Conservation (phyloP, 2,329 filamentous ascomycete species). For the Ceratocystis cacaofunesta region DNA sequence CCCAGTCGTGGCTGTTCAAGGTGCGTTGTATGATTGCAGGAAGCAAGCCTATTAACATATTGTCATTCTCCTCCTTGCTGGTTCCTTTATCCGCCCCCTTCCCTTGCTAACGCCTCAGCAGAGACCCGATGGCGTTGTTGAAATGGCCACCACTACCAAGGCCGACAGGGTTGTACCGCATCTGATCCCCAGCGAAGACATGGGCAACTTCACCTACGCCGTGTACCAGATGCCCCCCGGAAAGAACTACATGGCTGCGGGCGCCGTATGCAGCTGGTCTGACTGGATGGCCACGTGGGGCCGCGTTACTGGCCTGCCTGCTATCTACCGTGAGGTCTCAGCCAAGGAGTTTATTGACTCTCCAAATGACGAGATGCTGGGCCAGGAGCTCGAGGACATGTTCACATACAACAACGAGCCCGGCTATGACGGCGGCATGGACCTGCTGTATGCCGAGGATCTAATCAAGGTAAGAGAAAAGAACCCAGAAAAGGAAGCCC, state of each 20-base stretch:
- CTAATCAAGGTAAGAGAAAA: slow-evolving; percentile 27
- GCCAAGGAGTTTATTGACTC: slow-evolving; percentile 28
- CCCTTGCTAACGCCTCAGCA: neutral
- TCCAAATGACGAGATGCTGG: slow-evolving; percentile 20
- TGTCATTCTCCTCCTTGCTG: neutral
- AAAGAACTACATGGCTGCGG: slow-evolving; percentile 34
- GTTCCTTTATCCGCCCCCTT: neutral
- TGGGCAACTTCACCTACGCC: slow-evolving; percentile 34
- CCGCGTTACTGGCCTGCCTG: slow-evolving; percentile 24
- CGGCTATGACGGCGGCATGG: slow-evolving; percentile 34
- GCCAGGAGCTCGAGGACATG: slow-evolving; percentile 33
- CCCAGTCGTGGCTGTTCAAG: slow-evolving; percentile 32
- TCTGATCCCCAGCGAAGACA: slow-evolving; percentile 32
- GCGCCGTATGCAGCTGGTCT: slow-evolving; percentile 31
- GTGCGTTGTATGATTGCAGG: slow-evolving; percentile 22
- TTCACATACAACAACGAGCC: slow-evolving; percentile 33
- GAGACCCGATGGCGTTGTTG: slow-evolving; percentile 27
- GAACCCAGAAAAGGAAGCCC: neutral
- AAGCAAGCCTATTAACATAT: neutral
- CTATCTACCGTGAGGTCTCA: slow-evolving; percentile 28
- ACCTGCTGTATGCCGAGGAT: slow-evolving; percentile 30
- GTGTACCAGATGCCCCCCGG: slow-evolving; percentile 35
- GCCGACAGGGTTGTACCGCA: slow-evolving; percentile 30
- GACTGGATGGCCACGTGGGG: slow-evolving; percentile 33
- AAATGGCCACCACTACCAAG: slow-evolving; percentile 33